Base-by-base conservation (phyloP, 1,284 basidiomycete species). In the Hymenochaete sp. region DNA sequence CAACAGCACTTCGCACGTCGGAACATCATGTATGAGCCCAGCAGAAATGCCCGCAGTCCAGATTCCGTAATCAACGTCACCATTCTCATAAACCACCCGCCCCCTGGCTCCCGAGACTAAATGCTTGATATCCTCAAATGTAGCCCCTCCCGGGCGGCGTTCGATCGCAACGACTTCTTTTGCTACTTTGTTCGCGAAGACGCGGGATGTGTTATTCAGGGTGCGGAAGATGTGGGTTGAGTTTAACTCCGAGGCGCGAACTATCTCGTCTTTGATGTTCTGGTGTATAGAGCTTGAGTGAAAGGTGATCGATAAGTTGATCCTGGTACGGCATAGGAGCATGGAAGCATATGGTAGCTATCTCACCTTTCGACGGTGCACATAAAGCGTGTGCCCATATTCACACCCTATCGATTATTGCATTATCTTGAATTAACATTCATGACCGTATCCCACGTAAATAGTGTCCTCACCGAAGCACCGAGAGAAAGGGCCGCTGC, bases 201-300 rank as follows among this genome's bases (percentile, higher is more conserved):
- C 91, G 27, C 93, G 76, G 4, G 90, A 81, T 1, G 91, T 93
- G 62, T 95, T 95, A 56, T 75, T 73, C 40, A 95, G 65, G 0
- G 84, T 85, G 46, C 92, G 79, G 73, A 97, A 92, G 57, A 96
- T 93, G 65, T 96, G 93, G 5, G 83, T 64, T 0, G 84, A 86
- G 58, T 95, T 86, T 46, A 73, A 72, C 63, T 97, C 93, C 4
- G 73, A 79, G 4, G 89, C 80, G 8, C 75, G 69, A 41, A 97
- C 83, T 43, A 97, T 95, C 61, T 77, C 84, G 44, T 91, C 71
- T 65, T 97, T 97, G 73, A 97, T 88, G 54, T 80, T 87, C 53
- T 86, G 74, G 63, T 96, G 91, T 51, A 95, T 92, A 14, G 88
- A 81, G 45, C 86, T 81, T 57, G 44, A 4, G 25, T 31, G 28